These are phyloP conservation scores for Penicillium sp. DNA, from an alignment of 2,329 filamentous ascomycete genomes.

Conservation along the genomic window DNA sequence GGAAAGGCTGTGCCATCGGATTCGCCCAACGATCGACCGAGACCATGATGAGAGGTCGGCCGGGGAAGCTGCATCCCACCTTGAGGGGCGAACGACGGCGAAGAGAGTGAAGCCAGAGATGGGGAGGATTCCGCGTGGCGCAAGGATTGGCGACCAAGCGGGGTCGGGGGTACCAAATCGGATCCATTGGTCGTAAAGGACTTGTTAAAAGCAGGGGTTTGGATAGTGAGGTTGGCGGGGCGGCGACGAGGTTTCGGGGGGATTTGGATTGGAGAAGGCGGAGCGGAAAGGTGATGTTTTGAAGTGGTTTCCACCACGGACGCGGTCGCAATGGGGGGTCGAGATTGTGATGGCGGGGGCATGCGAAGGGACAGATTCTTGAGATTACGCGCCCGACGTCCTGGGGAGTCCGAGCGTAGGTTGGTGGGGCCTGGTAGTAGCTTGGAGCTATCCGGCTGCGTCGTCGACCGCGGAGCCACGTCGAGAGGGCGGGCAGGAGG, in stretches of 20 bases:
- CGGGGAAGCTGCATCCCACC: slow-evolving; percentile 49
- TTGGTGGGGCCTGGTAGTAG: slow-evolving; percentile 27
- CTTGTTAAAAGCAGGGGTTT: slow-evolving; percentile 49
- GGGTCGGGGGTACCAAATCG: slow-evolving; percentile 55
- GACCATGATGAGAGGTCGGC: slow-evolving; percentile 31
- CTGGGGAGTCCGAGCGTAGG: slow-evolving; percentile 38
- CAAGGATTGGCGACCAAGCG: slow-evolving; percentile 49
- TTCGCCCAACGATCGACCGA: slow-evolving; percentile 23
- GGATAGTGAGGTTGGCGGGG: slow-evolving; percentile 56
- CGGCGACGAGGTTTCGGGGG: slow-evolving; percentile 51
- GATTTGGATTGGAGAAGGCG: slow-evolving; percentile 54
- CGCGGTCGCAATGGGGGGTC: slow-evolving; percentile 47
- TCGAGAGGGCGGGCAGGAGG: slow-evolving; percentile 26
- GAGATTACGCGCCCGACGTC: slow-evolving; percentile 51
- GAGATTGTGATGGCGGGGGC: slow-evolving; percentile 40
- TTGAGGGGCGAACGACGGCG: slow-evolving; percentile 45
- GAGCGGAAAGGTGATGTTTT: slow-evolving; percentile 43
- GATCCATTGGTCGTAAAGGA: slow-evolving; percentile 45
- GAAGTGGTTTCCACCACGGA: slow-evolving; percentile 42
- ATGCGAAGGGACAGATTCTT: slow-evolving; percentile 61
- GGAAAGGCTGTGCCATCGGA: slow-evolving; percentile 30
- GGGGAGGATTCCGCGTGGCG: slow-evolving; percentile 60
- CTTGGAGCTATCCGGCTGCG: slow-evolving; percentile 26
- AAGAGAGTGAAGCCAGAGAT: slow-evolving; percentile 50
- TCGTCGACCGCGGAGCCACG: slow-evolving; percentile 20